Evolutionary conservation across 2,329 filamentous ascomycete genomes (phyloP), one percentile per base, ranked within the genome.

Genomic region (Cladophialophora psammophila): DNA sequence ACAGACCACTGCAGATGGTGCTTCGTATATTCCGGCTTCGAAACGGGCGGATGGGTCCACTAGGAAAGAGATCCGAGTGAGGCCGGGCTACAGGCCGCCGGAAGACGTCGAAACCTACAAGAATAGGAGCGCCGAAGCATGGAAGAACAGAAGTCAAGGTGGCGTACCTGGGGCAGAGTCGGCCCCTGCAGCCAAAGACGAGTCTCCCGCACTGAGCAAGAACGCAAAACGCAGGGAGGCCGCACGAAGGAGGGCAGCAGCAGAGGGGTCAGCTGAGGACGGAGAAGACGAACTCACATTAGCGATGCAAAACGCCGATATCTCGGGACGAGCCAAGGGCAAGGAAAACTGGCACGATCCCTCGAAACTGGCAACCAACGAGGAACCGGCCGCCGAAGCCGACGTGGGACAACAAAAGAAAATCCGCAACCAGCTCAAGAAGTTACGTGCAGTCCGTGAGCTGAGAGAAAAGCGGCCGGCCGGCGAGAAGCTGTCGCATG

Each of bases 61-160:
- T n/a, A 89, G 95, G 64, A 96, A 92, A 76, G 94, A 97, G 75
- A 98, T 98, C 77, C 92, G 92, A 76, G 93, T 99, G 68, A 89
- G 93, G 35, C 94, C 95, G 0, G 96, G 95, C 62, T 99, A 97
- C 80, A 89, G 90, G 38, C 96, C 95, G 1, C 93, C 94, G 0
- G 95, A 99, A 81, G 95, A 99, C 79, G 90, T 98, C 70, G 93
- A 97, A 76, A 85, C 97, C 54, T 99, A 99, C 86, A 96, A 93
- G 82, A 97, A 96, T 79, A 90, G 92, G 65, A 93, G 90, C 1
- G 94, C 94, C 58, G 91, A 95, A 77, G 88, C 88, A 58, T 97
- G 91, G 82, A 93, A 93, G 76, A 93, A 88, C 73, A 88, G 92
- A 60, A 88, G 87, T 32, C 85, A 82, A 69, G 88, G 87, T 65